Evolutionary conservation across 176 grass and related monocot genomes (phyloP), one percentile per base, ranked within the genome.

Genomic region (Carex scoparia): DNA sequence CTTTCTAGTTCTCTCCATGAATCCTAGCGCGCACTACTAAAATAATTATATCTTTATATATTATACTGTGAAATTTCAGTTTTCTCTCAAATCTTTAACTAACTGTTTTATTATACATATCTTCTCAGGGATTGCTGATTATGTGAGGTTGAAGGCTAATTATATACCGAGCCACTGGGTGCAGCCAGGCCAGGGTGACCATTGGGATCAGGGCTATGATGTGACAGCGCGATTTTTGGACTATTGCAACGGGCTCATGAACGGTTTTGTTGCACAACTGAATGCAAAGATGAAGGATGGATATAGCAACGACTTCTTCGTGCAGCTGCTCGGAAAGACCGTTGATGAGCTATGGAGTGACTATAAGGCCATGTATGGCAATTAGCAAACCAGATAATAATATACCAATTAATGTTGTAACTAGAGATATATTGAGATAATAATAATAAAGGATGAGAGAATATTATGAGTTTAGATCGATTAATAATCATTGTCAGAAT

Each of bases 151-250:
- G 5, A 87, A 86, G 73, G 94, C 90, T 0, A 90, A 87, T 40
- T 87, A 87, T 30, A 84, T 79, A 28, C 89, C 87, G 19, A 67
- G 48, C 61, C 84, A 94, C 78, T 94, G 94, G 94, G 86, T 68
- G 44, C 0, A 68, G 72, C 66, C 94, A 0, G 90, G 92, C 14
- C 63, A 87, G 31, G 92, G 94, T 0, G 74, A 92, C 77, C 18
- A 71, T 13, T 97, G 94, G 94, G 90, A 94, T 19, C 79, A 92
- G 42, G 90, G 90, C 0, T 94, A 94, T 30, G 93, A 90, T 32
- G 33, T 87, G 94, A 94, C 90, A 15, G 93, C 90, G 11, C 63
- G 83, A 60, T 95, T 95, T 60, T 76, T 92, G 10, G 87, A 92
- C 30, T 95, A 92, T 81, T 90, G 88, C 28, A 72, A 87, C 23